Evolutionary conservation across 1,284 basidiomycete genomes (phyloP).

Genomic region (Polyporus tsugae): DNA sequence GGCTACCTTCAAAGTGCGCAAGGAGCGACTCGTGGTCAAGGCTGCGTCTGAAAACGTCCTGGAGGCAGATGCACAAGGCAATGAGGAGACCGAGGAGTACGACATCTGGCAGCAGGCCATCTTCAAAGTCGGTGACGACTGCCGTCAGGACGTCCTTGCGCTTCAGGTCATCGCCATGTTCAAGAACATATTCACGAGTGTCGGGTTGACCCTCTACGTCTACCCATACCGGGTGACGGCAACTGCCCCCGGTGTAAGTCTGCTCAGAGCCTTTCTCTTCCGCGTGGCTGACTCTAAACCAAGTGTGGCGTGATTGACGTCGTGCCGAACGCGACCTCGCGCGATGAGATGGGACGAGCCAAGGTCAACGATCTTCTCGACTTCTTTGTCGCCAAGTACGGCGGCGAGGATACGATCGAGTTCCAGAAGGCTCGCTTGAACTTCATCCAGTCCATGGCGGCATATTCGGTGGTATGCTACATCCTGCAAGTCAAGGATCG

Average conservation of each 20-base stretch:
- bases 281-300: constrained; percentile 8
- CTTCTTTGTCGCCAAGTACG: constrained; percentile 97
- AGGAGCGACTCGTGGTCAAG: constrained; percentile 72
- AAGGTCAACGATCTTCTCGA: constrained; percentile 96
- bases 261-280: constrained; percentile 10
- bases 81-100: constrained; percentile 71
- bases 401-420: constrained; percentile 85
- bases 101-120: constrained; percentile 99
- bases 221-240: constrained; percentile 98
- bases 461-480: constrained; percentile 98
- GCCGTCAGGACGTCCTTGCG: constrained; percentile 96
- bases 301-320: constrained; percentile 99
- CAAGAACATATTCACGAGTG: constrained; percentile 94
- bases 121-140: constrained; percentile 99
- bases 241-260: constrained; percentile 91
- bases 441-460: constrained; percentile 99
- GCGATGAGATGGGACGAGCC: constrained; percentile 99
- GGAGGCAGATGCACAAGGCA: constrained; percentile 63
- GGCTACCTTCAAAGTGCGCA: constrained; percentile 99
- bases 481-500: constrained; percentile 97
- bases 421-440: constrained; percentile 96
- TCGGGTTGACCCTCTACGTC: constrained; percentile 92
- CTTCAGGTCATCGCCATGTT: constrained; percentile 99
- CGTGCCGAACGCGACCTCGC: constrained; percentile 96
- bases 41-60: constrained; percentile 75